Evolutionary conservation across 2,329 filamentous ascomycete species (phyloP), one percentile per base, ranked within the genome.

Genomic region (Fonsecaea multimorphosa): DNA sequence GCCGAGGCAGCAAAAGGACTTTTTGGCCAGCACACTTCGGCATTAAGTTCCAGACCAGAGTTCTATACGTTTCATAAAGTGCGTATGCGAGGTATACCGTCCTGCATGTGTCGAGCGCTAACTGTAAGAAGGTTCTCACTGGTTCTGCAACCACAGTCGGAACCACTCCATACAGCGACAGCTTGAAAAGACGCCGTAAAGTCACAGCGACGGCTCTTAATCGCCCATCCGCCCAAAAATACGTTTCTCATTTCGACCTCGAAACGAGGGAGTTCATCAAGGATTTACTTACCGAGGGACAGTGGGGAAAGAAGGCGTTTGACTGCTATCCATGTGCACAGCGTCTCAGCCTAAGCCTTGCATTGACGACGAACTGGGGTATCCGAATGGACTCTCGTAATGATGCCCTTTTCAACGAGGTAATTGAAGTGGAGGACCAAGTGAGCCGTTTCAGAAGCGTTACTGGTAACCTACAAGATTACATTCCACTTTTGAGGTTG

Each of bases 321-420:
- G 86, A 90, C 62, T 87, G 87, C 0, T 87, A 89, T 85, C 86
- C 87, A 0, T 87, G 88, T 83, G 89, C 89, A 53, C 87, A 89
- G 71, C 84, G 87, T 0, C 80, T 89, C 0, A 85, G 82, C 14
- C 76, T 90, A 2, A 87, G 84, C 19, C 78, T 90, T 2, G 83
- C 86, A 0, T 75, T 90, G 24, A 90, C 87, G 0, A 77, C 90
- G 11, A 90, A 90, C 73, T 90, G 86, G 86, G 88, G 88, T 0
- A 83, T 84, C 0, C 82, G 87, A 0, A 83, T 90, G 74, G 81
- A 79, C 11, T 85, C 82, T 16, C 82, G 87, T 61, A 79, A 88
- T 14, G 83, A 87, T 58, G 78, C 81, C 4, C 76, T 88, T 22
- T 87, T 89, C 68, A 77, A 82, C 22, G 86, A 89, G 72, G 87